Conservation (phyloP, 176 grass and related monocot genomes). For the Luzula sylvatica region DNA sequence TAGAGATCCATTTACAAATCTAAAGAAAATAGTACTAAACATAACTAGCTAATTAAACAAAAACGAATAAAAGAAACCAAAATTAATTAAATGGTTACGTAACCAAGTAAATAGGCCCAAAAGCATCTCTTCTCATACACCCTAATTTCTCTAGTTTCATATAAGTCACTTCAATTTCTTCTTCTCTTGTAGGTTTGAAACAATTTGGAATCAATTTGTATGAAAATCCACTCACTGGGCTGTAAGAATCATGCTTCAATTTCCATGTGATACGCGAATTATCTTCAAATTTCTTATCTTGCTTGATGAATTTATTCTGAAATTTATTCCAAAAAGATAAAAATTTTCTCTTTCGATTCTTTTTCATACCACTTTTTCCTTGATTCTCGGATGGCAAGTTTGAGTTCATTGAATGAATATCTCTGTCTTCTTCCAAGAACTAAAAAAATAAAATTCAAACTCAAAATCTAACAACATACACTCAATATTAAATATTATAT, state of each 20-base stretch:
- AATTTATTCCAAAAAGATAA: conserved; percentile 24
- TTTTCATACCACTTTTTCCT: conserved; percentile 14
- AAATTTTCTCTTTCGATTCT: conserved; percentile 32
- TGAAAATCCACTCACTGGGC: conserved; percentile 10
- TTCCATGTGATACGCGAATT: not conserved
- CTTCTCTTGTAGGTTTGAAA: not conserved
- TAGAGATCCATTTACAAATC: not conserved
- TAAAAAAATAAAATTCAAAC: not conserved
- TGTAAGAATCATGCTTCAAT: conserved; percentile 20
- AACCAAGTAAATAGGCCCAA: conserved; percentile 44
- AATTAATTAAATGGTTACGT: conserved; percentile 6
- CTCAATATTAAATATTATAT: not conserved
- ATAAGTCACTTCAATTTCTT: conserved; percentile 27
- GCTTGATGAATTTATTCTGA: conserved; percentile 33
- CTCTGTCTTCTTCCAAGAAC: not conserved
- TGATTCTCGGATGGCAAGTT: conserved; percentile 4
- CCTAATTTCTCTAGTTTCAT: conserved; percentile 38
- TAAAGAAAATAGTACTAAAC: not conserved
- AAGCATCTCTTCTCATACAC: conserved; percentile 31
- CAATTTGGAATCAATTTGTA: conserved; percentile 15
- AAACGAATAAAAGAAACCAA: not conserved
- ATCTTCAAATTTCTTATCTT: conserved; percentile 3
- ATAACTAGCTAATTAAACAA: not conserved
- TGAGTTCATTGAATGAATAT: not conserved
- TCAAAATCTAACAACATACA: not conserved